A percentile compares a stretch with the other conserved stretches of the same genome.
These are phyloP conservation scores for Gentiana straminea DNA, from an alignment of 257 asterid genomes.

Conservation along the genomic window DNA sequence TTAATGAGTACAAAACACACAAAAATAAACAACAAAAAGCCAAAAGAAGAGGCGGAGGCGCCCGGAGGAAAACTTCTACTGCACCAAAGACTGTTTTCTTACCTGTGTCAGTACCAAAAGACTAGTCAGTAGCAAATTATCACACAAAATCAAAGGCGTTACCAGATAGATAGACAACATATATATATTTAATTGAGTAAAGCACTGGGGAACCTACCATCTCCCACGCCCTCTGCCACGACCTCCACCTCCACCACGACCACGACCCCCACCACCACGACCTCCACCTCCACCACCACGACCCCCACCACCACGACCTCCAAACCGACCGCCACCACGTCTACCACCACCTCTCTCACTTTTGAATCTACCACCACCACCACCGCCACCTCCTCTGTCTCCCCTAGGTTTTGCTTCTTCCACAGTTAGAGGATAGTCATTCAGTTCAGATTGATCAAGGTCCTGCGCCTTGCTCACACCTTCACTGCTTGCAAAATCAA, in stretches of 20 bases:
- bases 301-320: conserved; percentile 19
- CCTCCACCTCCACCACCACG: conserved; percentile 22
- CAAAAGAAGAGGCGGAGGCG: too few relatives aligned
- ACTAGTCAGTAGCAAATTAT: too few relatives aligned
- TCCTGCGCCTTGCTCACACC: conserved; percentile 48
- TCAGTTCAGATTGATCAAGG: conserved; percentile 37
- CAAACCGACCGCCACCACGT: conserved; percentile 7
- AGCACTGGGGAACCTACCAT: too few relatives aligned
- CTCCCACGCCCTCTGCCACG: conserved; percentile 10
- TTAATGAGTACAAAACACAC: too few relatives aligned
- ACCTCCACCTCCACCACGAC: conserved; percentile 19
- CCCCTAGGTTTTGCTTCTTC: conserved; percentile 57
- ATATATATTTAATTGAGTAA: too few relatives aligned
- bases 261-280: conserved; percentile 19
- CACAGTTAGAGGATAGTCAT: conserved; percentile 30
- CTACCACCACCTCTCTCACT: conserved; percentile 15
- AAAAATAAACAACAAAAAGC: too few relatives aligned
- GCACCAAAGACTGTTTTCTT: too few relatives aligned
- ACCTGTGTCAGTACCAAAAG: too few relatives aligned
- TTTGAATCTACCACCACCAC: conserved; percentile 22
- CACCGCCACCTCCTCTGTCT: conserved; percentile 20
- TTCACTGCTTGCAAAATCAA: conserved; percentile 36
- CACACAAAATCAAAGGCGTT: too few relatives aligned
- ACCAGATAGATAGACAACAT: too few relatives aligned
- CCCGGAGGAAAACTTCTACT: too few relatives aligned